Evolutionary conservation across 169 alveolate species (phyloP), one percentile per base, ranked within the genome.

Genomic region (Babesia gibsoni): DNA sequence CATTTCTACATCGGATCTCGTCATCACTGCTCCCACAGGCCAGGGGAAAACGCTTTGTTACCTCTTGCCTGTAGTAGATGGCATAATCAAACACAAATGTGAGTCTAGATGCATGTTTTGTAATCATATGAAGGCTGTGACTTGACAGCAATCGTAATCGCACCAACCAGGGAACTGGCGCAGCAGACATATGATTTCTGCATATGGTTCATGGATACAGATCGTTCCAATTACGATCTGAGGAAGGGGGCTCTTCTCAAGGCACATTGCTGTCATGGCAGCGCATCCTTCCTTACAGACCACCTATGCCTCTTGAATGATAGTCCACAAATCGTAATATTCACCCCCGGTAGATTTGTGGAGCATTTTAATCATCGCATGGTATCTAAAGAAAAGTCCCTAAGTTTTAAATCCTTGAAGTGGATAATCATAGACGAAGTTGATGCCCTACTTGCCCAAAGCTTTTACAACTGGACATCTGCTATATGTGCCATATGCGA

Each of bases 141-240:
- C 14, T 25, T 74, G 27, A 8, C 43, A 1, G 43, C 69, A 12
- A 18, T 95, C 43, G 90, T 95, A 33, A 82, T 95, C 14, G 94
- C 96, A 14, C 99, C 99, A 12, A 91, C 97, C 4, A 90, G 99
- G 18, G 99, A 95, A 74, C 84, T 95, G 52, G 98, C 97, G 30
- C 72, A 90, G 42, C 98, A 94, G 84, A 95, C 94, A n/a, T 85
- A 90, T 53, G 81, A 66, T 32, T 32, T 68, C 3, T 66, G 57
- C 57, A 37, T 52, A 18, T 67, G 82, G 86, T 77, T 77, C 56
- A 27, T 56, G 10, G 70, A 54, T 23, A 29, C 39, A n/a, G 73
- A 54, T 25, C 52, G 65, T 3, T n/a, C 37, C 2, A 37, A 42
- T 9, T 63, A 74, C 30, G 73, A 74, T 27, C 52, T 74, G 30